Evolutionary conservation across 495 filamentous ascomycete genomes (phyloP), one percentile per base, ranked within the genome.

Genomic region (Penicillium paxilli): DNA sequence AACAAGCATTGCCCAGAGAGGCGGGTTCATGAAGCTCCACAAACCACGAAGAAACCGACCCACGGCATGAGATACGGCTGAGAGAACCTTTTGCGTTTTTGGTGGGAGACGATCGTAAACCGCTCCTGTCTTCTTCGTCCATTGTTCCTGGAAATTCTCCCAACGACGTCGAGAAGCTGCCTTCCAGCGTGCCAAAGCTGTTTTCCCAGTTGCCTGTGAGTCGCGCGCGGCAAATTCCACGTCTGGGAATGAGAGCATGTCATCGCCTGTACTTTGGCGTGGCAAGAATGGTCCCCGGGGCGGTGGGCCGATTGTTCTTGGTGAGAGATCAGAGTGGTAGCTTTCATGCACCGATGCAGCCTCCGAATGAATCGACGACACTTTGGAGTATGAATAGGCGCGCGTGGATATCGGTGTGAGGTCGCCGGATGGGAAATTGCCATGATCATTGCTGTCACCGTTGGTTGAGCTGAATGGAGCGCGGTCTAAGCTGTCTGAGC

Each of bases 11-110:
- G 94, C 93, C 91, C 92, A 98, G 1, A 98, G 83, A 1, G 94
- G 95, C 5, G 94, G 93, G 70, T 98, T 98, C 94, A 98, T 98
- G 70, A 96, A 94, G 30, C 88, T 87, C 89, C 88, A 92, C 8
- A 88, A 55, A 26, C 90, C 91, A 32, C 68, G 58, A 47, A 82
- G 65, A 61, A 93, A 87, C 11, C 76, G 77, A n/a, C 63, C 32
- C 48, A 74, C 26, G 23, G 71, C 72, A 24, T 58, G 66, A 30
- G 70, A 66, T n/a, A 77, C 52, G 16, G 62, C 70, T 5, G 71
- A 66, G 4, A 92, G 65, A 1, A 60, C 49, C 20, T 71, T 80
- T 61, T 90, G 87, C 1, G 87, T 22, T 4, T 82, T 72, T 4
- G 49, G 50, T 5, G 91, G 90, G 8, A 96, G 77, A 16, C 66